Evolutionary conservation across 306 rosid genomes (phyloP).

Genomic region (Gillenia trifoliata): DNA sequence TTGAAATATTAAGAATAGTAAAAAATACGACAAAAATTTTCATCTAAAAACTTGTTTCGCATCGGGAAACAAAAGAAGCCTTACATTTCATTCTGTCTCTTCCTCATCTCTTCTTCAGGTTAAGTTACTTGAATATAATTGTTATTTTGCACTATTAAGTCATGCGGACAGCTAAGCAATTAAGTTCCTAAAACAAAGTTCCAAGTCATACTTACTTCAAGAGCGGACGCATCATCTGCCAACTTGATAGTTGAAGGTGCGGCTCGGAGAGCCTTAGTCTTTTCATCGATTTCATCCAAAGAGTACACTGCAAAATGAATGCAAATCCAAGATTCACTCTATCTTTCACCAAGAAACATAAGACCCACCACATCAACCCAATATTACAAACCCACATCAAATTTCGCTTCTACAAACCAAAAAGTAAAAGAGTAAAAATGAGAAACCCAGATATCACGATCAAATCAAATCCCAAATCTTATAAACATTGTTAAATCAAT

Average conservation of each 20-base stretch:
- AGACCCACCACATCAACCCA: not conserved
- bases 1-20: not conserved
- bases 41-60: not conserved
- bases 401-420: not conserved
- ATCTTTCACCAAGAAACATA: conserved; percentile 6
- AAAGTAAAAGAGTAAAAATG: not conserved
- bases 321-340: not conserved
- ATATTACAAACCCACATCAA: not conserved
- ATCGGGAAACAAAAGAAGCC: not conserved
- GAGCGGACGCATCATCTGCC: conserved; percentile 45
- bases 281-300: conserved; percentile 56
- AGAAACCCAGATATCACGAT: not conserved
- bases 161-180: not conserved
- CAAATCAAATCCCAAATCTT: not conserved
- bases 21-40: not conserved
- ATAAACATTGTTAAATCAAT: not conserved
- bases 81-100: not conserved
- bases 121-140: not conserved
- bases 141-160: not conserved
- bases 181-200: conserved; percentile 2
- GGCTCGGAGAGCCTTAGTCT: conserved; percentile 55
- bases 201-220: conserved; percentile 45
- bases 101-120: not conserved
- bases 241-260: conserved; percentile 28
- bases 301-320: conserved; percentile 53